Conservation (phyloP, 2,329 filamentous ascomycete genomes). For the Didymella lethalis region DNA sequence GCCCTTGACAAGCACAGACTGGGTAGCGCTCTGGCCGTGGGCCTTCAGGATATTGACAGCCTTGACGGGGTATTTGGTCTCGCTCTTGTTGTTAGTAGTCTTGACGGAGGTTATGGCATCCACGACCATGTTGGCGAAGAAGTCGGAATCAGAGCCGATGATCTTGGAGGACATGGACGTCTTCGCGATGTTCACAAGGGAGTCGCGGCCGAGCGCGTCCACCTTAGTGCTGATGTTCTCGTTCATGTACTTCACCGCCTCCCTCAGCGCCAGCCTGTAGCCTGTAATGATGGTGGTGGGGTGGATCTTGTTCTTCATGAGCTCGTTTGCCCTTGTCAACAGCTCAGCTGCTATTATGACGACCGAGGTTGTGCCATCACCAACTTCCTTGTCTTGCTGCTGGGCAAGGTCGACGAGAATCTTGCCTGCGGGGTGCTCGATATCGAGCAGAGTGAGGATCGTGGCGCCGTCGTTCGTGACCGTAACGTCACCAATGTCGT, state of each 20-base stretch:
- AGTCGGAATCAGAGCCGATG: slow-evolving; percentile 93
- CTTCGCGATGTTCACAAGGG: slow-evolving; percentile 92
- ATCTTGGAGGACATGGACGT: slow-evolving; percentile 99
- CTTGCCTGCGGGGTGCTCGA: slow-evolving; percentile 97
- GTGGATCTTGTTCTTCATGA: slow-evolving; percentile 99
- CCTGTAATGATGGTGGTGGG: slow-evolving; percentile 99
- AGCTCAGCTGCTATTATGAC: slow-evolving; percentile 97
- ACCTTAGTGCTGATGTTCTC: slow-evolving; percentile 98
- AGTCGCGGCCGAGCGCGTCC: slow-evolving; percentile 87
- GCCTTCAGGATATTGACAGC: slow-evolving; percentile 99
- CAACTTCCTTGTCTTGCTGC: slow-evolving; percentile 98
- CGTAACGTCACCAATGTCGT: slow-evolving; percentile 98
- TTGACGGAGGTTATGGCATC: slow-evolving; percentile 96
- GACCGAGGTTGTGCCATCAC: slow-evolving; percentile 97
- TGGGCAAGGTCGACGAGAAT: slow-evolving; percentile 97
- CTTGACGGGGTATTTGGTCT: slow-evolving; percentile 97
- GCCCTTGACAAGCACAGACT: slow-evolving; percentile 91
- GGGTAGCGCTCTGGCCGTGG: slow-evolving; percentile 88
- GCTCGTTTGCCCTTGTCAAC: slow-evolving; percentile 89
- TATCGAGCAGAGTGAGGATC: slow-evolving; percentile 91
- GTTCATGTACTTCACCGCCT: slow-evolving; percentile 98
- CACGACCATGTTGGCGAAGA: slow-evolving; percentile 97
- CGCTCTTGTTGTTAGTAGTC: slow-evolving; percentile 86
- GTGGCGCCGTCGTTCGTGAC: slow-evolving; percentile 99
- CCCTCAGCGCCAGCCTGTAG: slow-evolving; percentile 91